phyloP scores from a whole-genome alignment of 371 early-diverging fungal species.

The Coemansia sp. region DNA sequence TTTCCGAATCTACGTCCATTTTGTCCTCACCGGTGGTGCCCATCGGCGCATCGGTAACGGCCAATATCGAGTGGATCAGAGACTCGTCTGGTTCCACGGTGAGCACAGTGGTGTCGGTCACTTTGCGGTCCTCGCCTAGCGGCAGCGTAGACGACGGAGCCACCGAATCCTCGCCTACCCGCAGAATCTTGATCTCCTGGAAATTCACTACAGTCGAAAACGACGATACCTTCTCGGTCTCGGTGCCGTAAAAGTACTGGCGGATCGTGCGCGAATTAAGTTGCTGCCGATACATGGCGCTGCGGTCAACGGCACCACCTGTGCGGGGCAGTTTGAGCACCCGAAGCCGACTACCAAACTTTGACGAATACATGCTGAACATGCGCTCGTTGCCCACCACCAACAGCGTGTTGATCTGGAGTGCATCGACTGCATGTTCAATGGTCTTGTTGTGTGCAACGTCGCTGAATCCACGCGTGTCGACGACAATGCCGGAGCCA shows the following conservation, averaged over 20 bases:
- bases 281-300: slow-evolving; percentile 67
- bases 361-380: slow-evolving; percentile 75
- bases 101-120: slow-evolving; percentile 75
- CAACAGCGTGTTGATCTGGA: slow-evolving; percentile 74
- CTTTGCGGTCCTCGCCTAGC: slow-evolving; percentile 78
- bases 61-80: slow-evolving; percentile 84
- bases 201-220: slow-evolving; percentile 79
- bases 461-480: slow-evolving; percentile 57
- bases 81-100: slow-evolving; percentile 81
- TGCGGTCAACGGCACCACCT: slow-evolving; percentile 91
- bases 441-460: slow-evolving; percentile 63
- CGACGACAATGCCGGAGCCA: slow-evolving; percentile 55
- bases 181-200: slow-evolving; percentile 73
- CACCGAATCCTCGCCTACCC: slow-evolving; percentile 79
- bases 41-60: slow-evolving; percentile 62
- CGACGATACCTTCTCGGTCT: slow-evolving; percentile 65
- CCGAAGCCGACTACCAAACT: slow-evolving; percentile 58
- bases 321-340: slow-evolving; percentile 88
- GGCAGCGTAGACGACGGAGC: slow-evolving; percentile 94
- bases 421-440: slow-evolving; percentile 60
- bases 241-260: slow-evolving; percentile 94
- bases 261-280: slow-evolving; percentile 73
- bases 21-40: slow-evolving; percentile 34
- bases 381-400: slow-evolving; percentile 92
- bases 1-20: slow-evolving; percentile 52